phyloP scores from a whole-genome alignment of 352 stramenopile genomes.

The Phytophthora pinifolia region DNA sequence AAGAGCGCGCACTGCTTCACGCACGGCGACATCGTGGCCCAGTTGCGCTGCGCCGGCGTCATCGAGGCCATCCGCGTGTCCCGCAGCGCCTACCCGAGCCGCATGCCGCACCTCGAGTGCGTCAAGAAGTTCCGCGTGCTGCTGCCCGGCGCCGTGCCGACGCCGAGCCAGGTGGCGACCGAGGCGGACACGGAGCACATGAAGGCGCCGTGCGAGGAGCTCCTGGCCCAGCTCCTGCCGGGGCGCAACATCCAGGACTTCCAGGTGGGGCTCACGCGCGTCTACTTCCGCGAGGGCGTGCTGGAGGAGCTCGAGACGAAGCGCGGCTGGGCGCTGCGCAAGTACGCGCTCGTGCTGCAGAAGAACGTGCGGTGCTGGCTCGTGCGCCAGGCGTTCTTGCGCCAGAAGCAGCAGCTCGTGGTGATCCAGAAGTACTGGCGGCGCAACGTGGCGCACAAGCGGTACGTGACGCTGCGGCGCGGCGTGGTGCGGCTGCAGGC shows the following conservation, averaged over 20 bases:
- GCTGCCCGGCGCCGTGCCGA: slow-evolving; percentile 29
- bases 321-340: slow-evolving; percentile 67
- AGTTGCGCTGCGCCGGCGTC: slow-evolving; percentile 82
- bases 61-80: slow-evolving; percentile 88
- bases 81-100: slow-evolving; percentile 82
- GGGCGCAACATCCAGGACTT: slow-evolving; percentile 81
- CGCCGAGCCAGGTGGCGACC: slow-evolving; percentile 32
- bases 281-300: slow-evolving; percentile 87
- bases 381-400: slow-evolving; percentile 49
- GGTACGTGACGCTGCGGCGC: slow-evolving; percentile 51
- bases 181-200: slow-evolving; percentile 53
- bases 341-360: slow-evolving; percentile 74
- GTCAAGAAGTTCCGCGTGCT: slow-evolving; percentile 82
- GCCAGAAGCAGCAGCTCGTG: slow-evolving; percentile 45
- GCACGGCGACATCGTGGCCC: slow-evolving; percentile 76
- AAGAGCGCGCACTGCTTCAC: slow-evolving; percentile 78
- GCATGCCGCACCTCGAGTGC: slow-evolving; percentile 75
- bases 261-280: slow-evolving; percentile 80
- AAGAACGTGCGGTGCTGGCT: slow-evolving; percentile 75
- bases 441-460: slow-evolving; percentile 58
- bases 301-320: slow-evolving; percentile 80
- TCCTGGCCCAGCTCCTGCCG: slow-evolving; percentile 70
- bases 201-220: slow-evolving; percentile 60
- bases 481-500: slow-evolving; percentile 66
- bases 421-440: slow-evolving; percentile 79